A percentile compares a stretch with the other conserved stretches of the same genome.
Evolutionary conservation across 176 grass and related monocot genomes (phyloP).

Genomic region (Oryza glumipatula): DNA sequence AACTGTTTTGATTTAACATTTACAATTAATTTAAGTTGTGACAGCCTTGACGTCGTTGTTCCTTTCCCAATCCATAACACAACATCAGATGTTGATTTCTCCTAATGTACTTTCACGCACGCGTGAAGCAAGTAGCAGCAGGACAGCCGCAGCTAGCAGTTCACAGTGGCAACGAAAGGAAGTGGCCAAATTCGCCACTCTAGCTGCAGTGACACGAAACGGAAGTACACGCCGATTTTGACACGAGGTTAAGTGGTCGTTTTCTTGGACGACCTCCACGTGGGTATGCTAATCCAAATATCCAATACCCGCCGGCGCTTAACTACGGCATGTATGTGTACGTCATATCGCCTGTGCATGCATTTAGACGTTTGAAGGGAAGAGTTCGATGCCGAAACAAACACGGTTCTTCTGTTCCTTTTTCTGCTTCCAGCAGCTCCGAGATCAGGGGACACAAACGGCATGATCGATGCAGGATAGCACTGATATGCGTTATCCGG

Average conservation of each 20-base stretch:
- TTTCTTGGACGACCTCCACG: slow-evolving; percentile 4
- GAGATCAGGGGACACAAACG: neutral
- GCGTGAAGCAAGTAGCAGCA: too few relatives aligned
- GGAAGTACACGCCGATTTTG: too few relatives aligned
- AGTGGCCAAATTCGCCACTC: neutral
- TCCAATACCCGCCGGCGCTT: neutral
- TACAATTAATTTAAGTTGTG: neutral
- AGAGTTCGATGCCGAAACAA: slow-evolving; percentile 11
- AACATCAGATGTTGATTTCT: neutral
- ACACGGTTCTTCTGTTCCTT: neutral
- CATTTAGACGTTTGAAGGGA: neutral
- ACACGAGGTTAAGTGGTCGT: neutral
- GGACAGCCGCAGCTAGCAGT: neutral
- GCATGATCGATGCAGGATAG: neutral
- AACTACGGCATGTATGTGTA: neutral
- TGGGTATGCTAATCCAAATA: slow-evolving; percentile 35
- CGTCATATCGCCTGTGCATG: neutral
- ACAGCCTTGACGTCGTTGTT: too few relatives aligned
- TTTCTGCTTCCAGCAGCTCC: neutral
- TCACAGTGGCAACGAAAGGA: neutral
- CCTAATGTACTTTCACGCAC: neutral
- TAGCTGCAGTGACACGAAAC: too few relatives aligned
- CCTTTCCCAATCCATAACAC: neutral
- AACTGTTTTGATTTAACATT: neutral
- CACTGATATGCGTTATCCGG: neutral